These are phyloP conservation scores for Stephania cephalantha DNA, from an alignment of 164 flowering plant species.

Conservation along the genomic window DNA sequence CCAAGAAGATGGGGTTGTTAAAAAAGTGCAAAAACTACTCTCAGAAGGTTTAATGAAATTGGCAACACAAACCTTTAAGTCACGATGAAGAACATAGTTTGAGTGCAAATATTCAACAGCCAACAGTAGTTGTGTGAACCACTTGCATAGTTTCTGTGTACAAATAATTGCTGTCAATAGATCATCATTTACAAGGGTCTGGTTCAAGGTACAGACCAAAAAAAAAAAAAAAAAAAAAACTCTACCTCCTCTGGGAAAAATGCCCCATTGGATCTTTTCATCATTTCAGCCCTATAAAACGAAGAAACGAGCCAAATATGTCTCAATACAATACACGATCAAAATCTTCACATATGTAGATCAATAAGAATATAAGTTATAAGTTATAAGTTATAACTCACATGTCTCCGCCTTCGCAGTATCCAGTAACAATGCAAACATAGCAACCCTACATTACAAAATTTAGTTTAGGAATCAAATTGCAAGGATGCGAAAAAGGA, in stretches of 20 bases:
- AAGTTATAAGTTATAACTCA: constrained; percentile 34
- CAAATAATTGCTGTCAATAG: constrained; percentile 7
- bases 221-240: neutral
- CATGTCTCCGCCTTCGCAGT: constrained; percentile 99
- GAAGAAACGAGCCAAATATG: neutral
- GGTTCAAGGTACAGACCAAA: neutral
- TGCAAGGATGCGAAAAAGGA: neutral
- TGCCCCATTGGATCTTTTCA: constrained; percentile 82
- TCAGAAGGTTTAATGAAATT: neutral
- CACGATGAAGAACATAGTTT: constrained; percentile 88
- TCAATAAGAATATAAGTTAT: neutral
- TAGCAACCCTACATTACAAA: constrained; percentile 79
- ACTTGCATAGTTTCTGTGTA: constrained; percentile 90
- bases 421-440: constrained; percentile 98
- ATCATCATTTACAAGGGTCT: neutral
- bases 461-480: constrained; percentile 16
- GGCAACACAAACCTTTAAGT: constrained; percentile 56
- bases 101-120: constrained; percentile 95
- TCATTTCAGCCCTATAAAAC: constrained; percentile 74
- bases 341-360: neutral
- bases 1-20: constrained; percentile 8
- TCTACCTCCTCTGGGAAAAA: constrained; percentile 92
- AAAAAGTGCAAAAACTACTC: constrained; percentile 16
- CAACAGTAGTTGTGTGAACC: constrained; percentile 85
- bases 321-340: neutral